Conservation (phyloP, 768 basidiomycete genomes). For the Lepiota subincarnata region DNA sequence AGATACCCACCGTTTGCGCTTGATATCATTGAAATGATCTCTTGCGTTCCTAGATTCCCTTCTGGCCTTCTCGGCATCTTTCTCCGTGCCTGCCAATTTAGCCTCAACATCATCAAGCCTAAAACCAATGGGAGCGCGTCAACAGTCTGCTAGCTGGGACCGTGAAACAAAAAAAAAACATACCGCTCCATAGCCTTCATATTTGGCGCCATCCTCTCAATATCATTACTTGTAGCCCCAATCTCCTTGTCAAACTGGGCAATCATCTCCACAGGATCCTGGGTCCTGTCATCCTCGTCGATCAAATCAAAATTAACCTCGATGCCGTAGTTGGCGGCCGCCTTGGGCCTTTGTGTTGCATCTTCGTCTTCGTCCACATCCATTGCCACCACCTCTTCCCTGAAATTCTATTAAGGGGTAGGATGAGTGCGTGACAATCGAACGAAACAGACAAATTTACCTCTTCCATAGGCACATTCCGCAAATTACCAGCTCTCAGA, state of each 20-base stretch:
- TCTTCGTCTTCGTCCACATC: conserved; percentile 89
- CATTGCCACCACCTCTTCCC: conserved; percentile 87
- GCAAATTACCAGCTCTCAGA: conserved; percentile 67
- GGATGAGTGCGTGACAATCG: not conserved
- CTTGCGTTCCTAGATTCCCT: conserved; percentile 88
- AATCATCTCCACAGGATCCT: conserved; percentile 58
- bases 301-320: conserved; percentile 80
- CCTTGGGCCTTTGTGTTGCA: conserved; percentile 67
- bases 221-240: conserved; percentile 67
- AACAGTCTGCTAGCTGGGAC: not conserved
- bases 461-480: conserved; percentile 94
- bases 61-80: conserved; percentile 87
- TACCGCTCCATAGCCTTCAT: conserved; percentile 93
- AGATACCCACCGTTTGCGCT: conserved; percentile 63
- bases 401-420: conserved; percentile 54
- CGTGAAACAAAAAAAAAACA: conserved; percentile 21
- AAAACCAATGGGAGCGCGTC: not conserved
- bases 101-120: conserved; percentile 82
- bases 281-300: conserved; percentile 71
- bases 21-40: conserved; percentile 88
- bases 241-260: conserved; percentile 74
- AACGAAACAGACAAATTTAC: conserved; percentile 33
- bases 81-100: conserved; percentile 84
- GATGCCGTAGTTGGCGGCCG: conserved; percentile 80
- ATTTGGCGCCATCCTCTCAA: conserved; percentile 93